These are phyloP conservation scores for Serendipita sp. DNA, from an alignment of 1,284 basidiomycete species.

Conservation along the genomic window DNA sequence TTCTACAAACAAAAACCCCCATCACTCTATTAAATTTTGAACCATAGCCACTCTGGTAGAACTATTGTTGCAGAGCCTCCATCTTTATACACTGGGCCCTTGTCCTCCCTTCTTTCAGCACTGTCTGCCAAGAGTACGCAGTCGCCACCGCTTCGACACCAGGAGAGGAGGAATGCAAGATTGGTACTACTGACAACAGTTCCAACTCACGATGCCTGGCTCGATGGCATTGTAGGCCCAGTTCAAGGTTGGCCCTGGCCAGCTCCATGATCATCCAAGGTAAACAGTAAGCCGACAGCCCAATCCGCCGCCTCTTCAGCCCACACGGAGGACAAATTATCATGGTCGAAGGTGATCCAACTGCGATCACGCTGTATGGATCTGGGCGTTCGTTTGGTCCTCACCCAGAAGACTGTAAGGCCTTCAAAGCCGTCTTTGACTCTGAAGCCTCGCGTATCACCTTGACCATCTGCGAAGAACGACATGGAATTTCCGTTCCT, in stretches of 20 bases:
- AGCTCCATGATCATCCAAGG: constrained; percentile 79
- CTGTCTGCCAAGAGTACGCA: constrained; percentile 21
- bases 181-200: constrained; percentile 32
- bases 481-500: constrained; percentile 62
- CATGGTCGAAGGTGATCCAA: constrained; percentile 41
- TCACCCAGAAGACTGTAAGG: constrained; percentile 69
- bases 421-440: constrained; percentile 61
- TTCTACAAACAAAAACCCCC: too few species aligned
- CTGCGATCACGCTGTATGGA: constrained; percentile 54
- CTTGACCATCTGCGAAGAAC: constrained; percentile 76
- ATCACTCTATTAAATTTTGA: too few species aligned
- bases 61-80: too few species aligned
- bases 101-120: too few species aligned
- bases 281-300: constrained; percentile 74
- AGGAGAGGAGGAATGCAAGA: constrained; percentile 38
- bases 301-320: constrained; percentile 72
- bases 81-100: too few species aligned
- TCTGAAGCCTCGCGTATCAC: constrained; percentile 44
- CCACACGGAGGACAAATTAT: constrained; percentile 73
- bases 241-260: constrained; percentile 69
- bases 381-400: constrained; percentile 67
- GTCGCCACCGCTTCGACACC: constrained; percentile 35
- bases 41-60: too few species aligned
- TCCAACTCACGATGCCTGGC: constrained; percentile 60
- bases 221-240: constrained; percentile 71